Evolutionary conservation across 2,329 filamentous ascomycete genomes (phyloP).

Genomic region (Cladosporium sp.): DNA sequence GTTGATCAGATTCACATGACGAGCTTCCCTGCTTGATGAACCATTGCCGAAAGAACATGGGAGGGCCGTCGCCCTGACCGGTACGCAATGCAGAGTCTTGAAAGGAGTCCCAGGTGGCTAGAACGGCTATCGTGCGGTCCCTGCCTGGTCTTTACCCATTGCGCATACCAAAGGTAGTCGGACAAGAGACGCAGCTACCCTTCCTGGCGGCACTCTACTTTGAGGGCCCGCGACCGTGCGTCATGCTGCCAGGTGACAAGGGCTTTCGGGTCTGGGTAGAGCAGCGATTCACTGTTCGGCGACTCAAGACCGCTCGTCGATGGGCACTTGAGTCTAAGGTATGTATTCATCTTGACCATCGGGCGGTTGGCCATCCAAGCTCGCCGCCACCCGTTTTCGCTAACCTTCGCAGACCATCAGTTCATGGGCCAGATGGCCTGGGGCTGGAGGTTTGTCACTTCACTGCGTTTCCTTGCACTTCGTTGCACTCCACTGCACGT

Average conservation of each 20-base stretch:
- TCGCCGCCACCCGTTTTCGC: slow-evolving; percentile 5
- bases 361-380: background rate
- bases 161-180: background rate
- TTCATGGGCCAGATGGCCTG: slow-evolving; percentile 2
- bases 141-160: background rate
- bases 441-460: slow-evolving; percentile 9
- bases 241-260: background rate
- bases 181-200: slow-evolving; percentile 3
- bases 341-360: background rate
- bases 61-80: background rate
- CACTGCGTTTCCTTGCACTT: background rate
- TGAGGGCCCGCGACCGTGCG: background rate
- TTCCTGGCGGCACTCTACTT: background rate
- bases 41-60: background rate
- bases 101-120: background rate
- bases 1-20: background rate
- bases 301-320: slow-evolving; percentile 2
- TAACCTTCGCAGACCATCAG: slow-evolving; percentile 1
- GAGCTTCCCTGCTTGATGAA: background rate
- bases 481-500: background rate
- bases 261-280: background rate
- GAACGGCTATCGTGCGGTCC: background rate
- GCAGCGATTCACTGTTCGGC: background rate
- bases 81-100: background rate
- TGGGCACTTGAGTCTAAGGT: slow-evolving; percentile 2